These are phyloP conservation scores for Claviceps humidiphila DNA, from an alignment of 2,329 filamentous ascomycete genomes.

Conservation along the genomic window DNA sequence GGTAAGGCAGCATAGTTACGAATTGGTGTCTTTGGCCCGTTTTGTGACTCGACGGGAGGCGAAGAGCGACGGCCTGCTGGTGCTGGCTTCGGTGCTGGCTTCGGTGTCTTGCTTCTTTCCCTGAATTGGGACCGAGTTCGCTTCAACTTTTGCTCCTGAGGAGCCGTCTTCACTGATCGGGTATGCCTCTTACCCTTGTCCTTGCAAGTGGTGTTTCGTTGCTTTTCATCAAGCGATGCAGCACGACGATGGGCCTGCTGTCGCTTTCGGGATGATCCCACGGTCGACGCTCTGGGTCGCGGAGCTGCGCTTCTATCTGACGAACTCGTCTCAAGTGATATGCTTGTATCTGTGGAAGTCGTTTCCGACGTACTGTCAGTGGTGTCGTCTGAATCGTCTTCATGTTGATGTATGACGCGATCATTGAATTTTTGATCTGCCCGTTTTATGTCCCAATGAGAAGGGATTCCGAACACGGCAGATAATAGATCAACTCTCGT, in stretches of 20 bases:
- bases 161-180: background rate
- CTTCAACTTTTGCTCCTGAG: background rate
- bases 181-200: background rate
- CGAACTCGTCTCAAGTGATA: background rate
- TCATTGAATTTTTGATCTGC: conserved; percentile 1
- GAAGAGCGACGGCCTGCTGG: background rate
- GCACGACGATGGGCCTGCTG: background rate
- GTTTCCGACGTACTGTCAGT: background rate
- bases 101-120: background rate
- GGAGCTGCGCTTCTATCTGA: background rate
- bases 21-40: background rate
- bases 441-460: conserved; percentile 7
- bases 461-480: conserved; percentile 15
- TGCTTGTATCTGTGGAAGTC: background rate
- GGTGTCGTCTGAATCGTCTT: conserved; percentile 1
- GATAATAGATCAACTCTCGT: conserved; percentile 15
- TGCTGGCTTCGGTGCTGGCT: background rate
- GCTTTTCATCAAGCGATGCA: background rate
- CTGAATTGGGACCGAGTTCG: background rate
- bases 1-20: background rate
- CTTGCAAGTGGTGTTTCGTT: background rate
- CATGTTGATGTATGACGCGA: background rate
- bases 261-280: background rate
- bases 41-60: background rate
- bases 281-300: background rate